These are phyloP conservation scores for Dichomitus squalens DNA, from an alignment of 1,284 basidiomycete species.

Conservation along the genomic window DNA sequence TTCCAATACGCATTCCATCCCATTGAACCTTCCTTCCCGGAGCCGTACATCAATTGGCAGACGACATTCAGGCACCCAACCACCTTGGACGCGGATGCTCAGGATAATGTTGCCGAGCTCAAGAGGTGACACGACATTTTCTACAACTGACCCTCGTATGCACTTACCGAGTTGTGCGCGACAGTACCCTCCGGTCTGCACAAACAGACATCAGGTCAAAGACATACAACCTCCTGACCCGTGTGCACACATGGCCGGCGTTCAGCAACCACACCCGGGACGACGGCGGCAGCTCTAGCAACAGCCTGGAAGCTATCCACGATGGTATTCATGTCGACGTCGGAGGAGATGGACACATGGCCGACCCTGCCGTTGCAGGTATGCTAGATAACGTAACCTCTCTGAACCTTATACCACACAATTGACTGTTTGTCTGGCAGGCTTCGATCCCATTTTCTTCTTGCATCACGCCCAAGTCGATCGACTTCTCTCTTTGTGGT, in stretches of 20 bases:
- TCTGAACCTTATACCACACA: not conserved
- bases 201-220: slow-evolving; percentile 18
- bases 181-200: slow-evolving; percentile 3
- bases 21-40: slow-evolving; percentile 39
- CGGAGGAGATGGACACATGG: slow-evolving; percentile 50
- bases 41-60: slow-evolving; percentile 39
- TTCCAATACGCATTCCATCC: slow-evolving; percentile 47
- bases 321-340: slow-evolving; percentile 46
- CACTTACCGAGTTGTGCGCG: not conserved
- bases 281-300: slow-evolving; percentile 40
- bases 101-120: slow-evolving; percentile 1
- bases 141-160: slow-evolving; percentile 4
- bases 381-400: not conserved
- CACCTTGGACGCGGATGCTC: not conserved
- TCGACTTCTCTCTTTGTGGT: slow-evolving; percentile 47
- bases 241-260: slow-evolving; percentile 41
- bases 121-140: slow-evolving; percentile 12
- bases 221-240: slow-evolving; percentile 44
- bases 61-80: slow-evolving; percentile 46
- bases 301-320: slow-evolving; percentile 53
- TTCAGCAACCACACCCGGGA: slow-evolving; percentile 49
- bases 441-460: slow-evolving; percentile 53
- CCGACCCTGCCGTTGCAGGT: slow-evolving; percentile 38
- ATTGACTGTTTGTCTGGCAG: slow-evolving; percentile 25
- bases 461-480: slow-evolving; percentile 54